Conservation (phyloP, 805 yeast genomes). For the Candida peoriensis region DNA sequence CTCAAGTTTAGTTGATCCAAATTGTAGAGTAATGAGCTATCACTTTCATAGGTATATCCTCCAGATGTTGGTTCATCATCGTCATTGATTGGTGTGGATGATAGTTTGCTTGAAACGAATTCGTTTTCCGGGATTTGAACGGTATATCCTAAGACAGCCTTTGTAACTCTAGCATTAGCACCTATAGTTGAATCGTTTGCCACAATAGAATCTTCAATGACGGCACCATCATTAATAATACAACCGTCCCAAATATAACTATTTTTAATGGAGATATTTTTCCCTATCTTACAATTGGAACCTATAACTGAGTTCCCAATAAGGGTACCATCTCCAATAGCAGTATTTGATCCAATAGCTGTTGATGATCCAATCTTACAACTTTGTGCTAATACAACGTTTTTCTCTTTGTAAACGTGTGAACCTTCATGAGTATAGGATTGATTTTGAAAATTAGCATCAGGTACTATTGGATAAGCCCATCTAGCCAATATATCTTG, state of each 20-base stretch:
- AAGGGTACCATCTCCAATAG: conserved; percentile 68
- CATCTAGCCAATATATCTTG: conserved; percentile 89
- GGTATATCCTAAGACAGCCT: conserved; percentile 78
- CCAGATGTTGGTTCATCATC: conserved; percentile 17
- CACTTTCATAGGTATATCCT: conserved; percentile 34
- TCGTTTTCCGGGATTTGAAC: conserved; percentile 49
- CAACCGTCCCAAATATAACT: conserved; percentile 89
- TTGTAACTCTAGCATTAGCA: conserved; percentile 42
- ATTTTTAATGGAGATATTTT: conserved; percentile 61
- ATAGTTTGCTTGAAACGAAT: conserved; percentile 6
- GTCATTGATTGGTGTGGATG: conserved; percentile 12
- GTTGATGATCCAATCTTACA: conserved; percentile 78
- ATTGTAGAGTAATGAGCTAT: conserved; percentile 37
- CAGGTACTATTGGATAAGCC: conserved; percentile 90
- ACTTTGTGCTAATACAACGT: conserved; percentile 89
- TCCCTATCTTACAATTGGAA: conserved; percentile 78
- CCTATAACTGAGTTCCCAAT: conserved; percentile 78
- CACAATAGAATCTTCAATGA: conserved; percentile 59
- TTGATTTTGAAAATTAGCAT: conserved; percentile 69
- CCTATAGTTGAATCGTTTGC: conserved; percentile 62
- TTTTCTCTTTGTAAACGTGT: conserved; percentile 84
- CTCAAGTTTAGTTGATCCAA: conserved; percentile 45
- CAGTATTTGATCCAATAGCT: conserved; percentile 73
- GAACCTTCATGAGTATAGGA: conserved; percentile 76
- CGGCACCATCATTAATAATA: conserved; percentile 58